Percentiles rank a stretch among this genome's conserved stretches.
phyloP scores from a whole-genome alignment of 2,329 filamentous ascomycete species.

The Nemania abortiva region DNA sequence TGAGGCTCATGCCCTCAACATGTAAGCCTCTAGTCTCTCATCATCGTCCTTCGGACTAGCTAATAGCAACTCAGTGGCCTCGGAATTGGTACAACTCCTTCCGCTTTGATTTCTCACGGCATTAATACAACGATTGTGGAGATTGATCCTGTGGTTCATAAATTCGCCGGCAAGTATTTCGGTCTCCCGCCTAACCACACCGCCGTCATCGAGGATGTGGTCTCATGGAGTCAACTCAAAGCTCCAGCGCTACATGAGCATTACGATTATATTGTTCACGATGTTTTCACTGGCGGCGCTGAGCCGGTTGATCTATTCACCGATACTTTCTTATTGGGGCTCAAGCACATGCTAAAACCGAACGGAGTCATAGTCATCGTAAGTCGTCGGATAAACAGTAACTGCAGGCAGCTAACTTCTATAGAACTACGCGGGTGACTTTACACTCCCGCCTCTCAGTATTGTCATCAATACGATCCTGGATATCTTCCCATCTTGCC shows the following conservation, averaged over 20 bases:
- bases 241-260: constrained; percentile 58
- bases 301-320: constrained; percentile 93
- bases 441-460: constrained; percentile 79
- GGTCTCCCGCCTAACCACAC: constrained; percentile 80
- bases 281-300: constrained; percentile 96
- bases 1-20: constrained; percentile 84
- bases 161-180: constrained; percentile 87
- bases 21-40: constrained; percentile 67
- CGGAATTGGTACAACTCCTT: constrained; percentile 91
- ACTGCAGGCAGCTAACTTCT: constrained; percentile 22
- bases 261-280: constrained; percentile 95
- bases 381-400: constrained; percentile 52
- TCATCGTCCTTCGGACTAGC: constrained; percentile 18
- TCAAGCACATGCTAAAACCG: constrained; percentile 77
- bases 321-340: constrained; percentile 79
- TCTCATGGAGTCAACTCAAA: constrained; percentile 70
- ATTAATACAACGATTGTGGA: constrained; percentile 95
- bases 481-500: constrained; percentile 86
- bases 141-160: constrained; percentile 89
- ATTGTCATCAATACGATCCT: constrained; percentile 86
- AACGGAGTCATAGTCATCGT: constrained; percentile 90
- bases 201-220: constrained; percentile 84
- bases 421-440: constrained; percentile 94
- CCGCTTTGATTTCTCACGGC: constrained; percentile 86
- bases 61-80: constrained; percentile 72